Evolutionary conservation across 192 early-diverging fungal genomes (phyloP).

Genomic region (Bifiguratus adelaidae): DNA sequence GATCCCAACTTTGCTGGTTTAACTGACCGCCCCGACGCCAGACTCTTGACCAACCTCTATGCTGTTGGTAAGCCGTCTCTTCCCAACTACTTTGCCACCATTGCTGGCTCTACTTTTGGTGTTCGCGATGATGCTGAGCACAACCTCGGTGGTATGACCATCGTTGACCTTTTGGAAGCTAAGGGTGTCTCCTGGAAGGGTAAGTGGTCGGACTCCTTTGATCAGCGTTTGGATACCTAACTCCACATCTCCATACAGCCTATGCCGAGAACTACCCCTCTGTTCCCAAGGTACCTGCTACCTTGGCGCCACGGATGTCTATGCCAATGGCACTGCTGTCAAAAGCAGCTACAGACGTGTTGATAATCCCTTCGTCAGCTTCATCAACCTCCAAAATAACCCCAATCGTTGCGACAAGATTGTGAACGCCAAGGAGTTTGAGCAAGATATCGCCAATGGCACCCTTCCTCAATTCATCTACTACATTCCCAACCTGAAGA

Average conservation of each 20-base stretch:
- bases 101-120: constrained; percentile 22
- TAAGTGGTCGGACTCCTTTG: constrained; percentile 35
- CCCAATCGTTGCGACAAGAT: constrained; percentile 3
- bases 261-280: neutral
- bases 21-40: neutral
- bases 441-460: neutral
- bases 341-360: constrained; percentile 4
- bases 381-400: constrained; percentile 14
- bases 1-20: neutral
- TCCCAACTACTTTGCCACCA: constrained; percentile 8
- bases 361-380: constrained; percentile 31
- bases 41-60: neutral
- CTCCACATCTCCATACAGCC: neutral
- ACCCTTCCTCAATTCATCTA: constrained; percentile 5
- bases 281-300: neutral
- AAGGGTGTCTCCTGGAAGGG: constrained; percentile 33
- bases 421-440: neutral
- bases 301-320: neutral
- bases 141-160: constrained; percentile 18
- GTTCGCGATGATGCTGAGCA: constrained; percentile 20
- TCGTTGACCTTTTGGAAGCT: constrained; percentile 42
- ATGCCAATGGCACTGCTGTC: neutral
- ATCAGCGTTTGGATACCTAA: neutral
- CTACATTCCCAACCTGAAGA: neutral
- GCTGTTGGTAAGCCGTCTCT: neutral